Evolutionary conservation across 2,329 filamentous ascomycete genomes (phyloP).

Genomic region (Sporothrix dimorphospora): DNA sequence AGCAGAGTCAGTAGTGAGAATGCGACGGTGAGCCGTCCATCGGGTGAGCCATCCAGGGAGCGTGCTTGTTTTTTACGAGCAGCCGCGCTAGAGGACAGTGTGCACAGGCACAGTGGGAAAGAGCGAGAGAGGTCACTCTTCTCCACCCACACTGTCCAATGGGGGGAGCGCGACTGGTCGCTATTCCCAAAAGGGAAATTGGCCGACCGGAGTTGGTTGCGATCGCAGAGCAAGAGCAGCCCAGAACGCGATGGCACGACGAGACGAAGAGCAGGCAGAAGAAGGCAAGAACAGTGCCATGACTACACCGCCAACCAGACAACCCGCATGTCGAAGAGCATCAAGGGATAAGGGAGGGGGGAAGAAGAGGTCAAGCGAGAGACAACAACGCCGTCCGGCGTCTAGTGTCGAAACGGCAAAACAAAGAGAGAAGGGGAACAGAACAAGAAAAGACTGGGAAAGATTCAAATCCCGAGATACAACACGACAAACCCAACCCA

Average conservation of each 20-base stretch:
- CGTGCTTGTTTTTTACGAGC: neutral
- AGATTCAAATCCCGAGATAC: neutral
- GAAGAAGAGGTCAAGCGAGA: neutral
- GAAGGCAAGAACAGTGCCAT: neutral
- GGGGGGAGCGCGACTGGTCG: neutral
- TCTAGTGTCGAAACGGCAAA: neutral
- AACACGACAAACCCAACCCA: neutral
- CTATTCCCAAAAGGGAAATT: constrained; percentile 1
- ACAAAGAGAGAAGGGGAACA: neutral
- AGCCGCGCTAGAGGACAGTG: neutral
- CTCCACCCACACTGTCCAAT: neutral
- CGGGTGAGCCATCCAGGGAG: neutral
- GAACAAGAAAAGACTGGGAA: neutral
- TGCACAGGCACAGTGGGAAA: constrained; percentile 9
- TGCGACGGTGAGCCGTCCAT: neutral
- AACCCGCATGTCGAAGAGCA: no score
- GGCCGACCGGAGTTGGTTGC: neutral
- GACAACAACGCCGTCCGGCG: neutral
- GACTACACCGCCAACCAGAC: no score
- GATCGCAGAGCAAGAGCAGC: neutral
- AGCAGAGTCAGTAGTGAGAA: constrained; percentile 15
- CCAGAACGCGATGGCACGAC: neutral
- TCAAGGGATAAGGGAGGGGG: neutral
- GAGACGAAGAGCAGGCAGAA: neutral
- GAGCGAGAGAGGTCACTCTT: neutral